Base-by-base conservation (phyloP, 768 basidiomycete species). In the Amylocystis lapponica region DNA sequence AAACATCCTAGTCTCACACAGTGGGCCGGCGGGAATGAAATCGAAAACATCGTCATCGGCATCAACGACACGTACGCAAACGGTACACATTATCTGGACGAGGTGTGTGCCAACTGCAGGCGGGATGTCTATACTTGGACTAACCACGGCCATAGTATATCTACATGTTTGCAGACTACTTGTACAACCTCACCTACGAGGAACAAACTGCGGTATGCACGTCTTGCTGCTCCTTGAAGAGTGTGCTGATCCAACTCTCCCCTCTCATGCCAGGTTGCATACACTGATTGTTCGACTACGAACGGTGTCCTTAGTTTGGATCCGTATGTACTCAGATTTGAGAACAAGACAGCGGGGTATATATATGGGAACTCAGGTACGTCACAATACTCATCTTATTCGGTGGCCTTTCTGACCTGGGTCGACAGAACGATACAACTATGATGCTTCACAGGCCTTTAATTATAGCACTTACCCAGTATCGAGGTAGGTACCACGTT, bases 1-100 rank as follows among this genome's bases (percentile, higher is more conserved):
- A 63, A 65, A 20, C 77, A 80, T 43, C 76, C 78, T 3, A 79
- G 76, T 56, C 72, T 70, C 49, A 72, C 60, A 2, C 77, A 78
- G 41, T 79, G 78, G 76, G 77, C 78, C 9, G 76, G 74, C 9
- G 76, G 77, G 16, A 79, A 80, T 56, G 76, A 78, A 54, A 77
- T 78, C 36, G 77, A 79, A 50, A 74, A 70, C 0, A 78, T 78
- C 34, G 73, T 71, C 11, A 63, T 67, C 31, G 39, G 21, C 8
- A 66, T 66, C 8, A 69, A 67, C 46, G 45, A 50, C 6, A 61
- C 57, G 2, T 47, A 67, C 9, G 49, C 62, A 14, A 75, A 73
- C 42, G 76, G 69, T 16, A 68, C 64, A 3, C 69, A 71, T 55
- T 76, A 66, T 45, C 57, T 78, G 38, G 63, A 77, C 42, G 74